Evolutionary conservation across 2,329 filamentous ascomycete species (phyloP).

Genomic region (Colletotrichum nymphaeae): DNA sequence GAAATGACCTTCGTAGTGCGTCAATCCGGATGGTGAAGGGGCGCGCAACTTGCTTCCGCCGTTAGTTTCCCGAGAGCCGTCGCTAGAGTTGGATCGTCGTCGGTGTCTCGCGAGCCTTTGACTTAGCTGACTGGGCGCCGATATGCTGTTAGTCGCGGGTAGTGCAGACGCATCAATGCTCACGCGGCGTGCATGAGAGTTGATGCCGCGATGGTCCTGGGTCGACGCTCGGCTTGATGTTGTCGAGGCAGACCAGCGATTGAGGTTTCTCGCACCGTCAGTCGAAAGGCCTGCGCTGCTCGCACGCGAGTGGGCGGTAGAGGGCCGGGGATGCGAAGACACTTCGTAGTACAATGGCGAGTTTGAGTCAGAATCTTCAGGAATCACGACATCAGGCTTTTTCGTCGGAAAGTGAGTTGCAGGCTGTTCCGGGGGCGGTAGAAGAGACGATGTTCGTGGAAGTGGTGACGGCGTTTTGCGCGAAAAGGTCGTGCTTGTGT

Average conservation of each 20-base stretch:
- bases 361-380: neutral
- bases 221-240: constrained; percentile 50
- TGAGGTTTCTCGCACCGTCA: constrained; percentile 56
- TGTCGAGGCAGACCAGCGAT: constrained; percentile 63
- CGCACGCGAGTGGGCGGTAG: constrained; percentile 45
- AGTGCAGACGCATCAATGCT: constrained; percentile 15
- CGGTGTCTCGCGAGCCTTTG: neutral
- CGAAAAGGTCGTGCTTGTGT: constrained; percentile 12
- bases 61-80: neutral
- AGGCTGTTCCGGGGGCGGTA: constrained; percentile 1
- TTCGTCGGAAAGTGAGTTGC: neutral
- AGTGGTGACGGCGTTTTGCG: constrained; percentile 13
- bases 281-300: constrained; percentile 48
- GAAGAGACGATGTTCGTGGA: constrained; percentile 23
- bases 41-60: neutral
- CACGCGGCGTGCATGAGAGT: constrained; percentile 8
- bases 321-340: neutral
- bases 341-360: neutral
- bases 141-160: neutral
- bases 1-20: neutral
- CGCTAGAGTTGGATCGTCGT: constrained; percentile 21
- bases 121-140: neutral
- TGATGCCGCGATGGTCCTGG: neutral
- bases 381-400: neutral
- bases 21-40: constrained; percentile 2